These are phyloP conservation scores for Olyra latifolia DNA, from an alignment of 176 grass and related monocot genomes.

Conservation along the genomic window DNA sequence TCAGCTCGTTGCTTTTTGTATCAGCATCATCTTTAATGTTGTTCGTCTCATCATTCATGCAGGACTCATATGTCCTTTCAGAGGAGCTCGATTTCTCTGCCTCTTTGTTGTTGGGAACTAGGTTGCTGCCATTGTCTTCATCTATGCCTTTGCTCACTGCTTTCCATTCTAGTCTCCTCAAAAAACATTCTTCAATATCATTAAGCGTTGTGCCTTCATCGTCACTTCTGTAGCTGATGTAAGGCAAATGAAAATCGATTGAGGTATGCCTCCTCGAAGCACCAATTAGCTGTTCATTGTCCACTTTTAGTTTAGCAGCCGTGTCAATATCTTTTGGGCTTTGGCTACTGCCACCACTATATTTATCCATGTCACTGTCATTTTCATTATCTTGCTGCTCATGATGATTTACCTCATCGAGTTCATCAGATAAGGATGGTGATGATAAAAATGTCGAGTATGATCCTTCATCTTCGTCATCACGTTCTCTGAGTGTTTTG, in stretches of 20 bases:
- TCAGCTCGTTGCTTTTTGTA: not conserved
- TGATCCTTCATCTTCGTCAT: slow-evolving; percentile 48
- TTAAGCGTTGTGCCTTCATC: slow-evolving; percentile 32
- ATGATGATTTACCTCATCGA: slow-evolving; percentile 40
- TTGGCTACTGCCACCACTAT: not conserved
- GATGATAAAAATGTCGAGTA: slow-evolving; percentile 65
- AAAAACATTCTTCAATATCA: slow-evolving; percentile 75
- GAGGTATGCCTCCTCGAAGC: slow-evolving; percentile 45
- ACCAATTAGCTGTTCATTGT: slow-evolving; percentile 30
- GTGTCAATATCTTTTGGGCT: slow-evolving; percentile 36
- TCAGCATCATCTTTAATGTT: not conserved
- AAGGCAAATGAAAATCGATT: slow-evolving; percentile 19
- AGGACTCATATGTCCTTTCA: not conserved
- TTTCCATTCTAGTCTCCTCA: slow-evolving; percentile 66
- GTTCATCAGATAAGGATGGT: slow-evolving; percentile 35
- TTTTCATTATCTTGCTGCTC: slow-evolving; percentile 36
- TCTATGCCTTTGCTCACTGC: not conserved
- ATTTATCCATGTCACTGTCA: slow-evolving; percentile 43
- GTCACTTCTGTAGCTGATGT: not conserved
- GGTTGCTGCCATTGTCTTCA: not conserved
- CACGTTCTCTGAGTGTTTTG: slow-evolving; percentile 67
- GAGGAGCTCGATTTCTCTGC: not conserved
- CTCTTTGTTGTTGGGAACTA: slow-evolving; percentile 6
- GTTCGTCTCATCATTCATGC: not conserved
- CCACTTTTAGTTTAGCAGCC: not conserved